These are phyloP conservation scores for Flagelloscypha sp. DNA, from an alignment of 768 basidiomycete genomes.

Conservation along the genomic window DNA sequence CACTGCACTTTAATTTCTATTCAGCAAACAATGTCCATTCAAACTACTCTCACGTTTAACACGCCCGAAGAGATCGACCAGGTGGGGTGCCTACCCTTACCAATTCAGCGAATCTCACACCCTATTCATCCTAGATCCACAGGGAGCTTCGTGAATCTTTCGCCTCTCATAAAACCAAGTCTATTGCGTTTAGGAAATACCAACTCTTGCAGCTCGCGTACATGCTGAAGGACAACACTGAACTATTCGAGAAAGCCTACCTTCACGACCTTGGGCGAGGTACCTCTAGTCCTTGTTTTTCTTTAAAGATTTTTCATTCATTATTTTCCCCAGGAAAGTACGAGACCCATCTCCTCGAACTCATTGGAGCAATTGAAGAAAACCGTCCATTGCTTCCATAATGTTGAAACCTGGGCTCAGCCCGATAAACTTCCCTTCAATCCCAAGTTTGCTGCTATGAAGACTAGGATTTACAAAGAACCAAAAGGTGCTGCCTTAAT, in stretches of 20 bases:
- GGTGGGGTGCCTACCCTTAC: neutral
- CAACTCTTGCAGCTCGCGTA: constrained; percentile 73
- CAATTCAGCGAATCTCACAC: neutral
- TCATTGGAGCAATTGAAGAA: constrained; percentile 44
- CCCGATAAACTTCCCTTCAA: constrained; percentile 49
- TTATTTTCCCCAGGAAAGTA: constrained; percentile 29
- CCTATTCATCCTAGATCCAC: constrained; percentile 43
- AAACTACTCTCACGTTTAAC: neutral
- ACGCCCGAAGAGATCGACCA: neutral
- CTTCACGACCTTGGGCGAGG: constrained; percentile 55
- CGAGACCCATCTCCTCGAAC: too few relatives aligned
- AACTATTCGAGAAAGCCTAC: constrained; percentile 52
- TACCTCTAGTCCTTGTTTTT: too few relatives aligned
- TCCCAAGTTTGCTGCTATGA: constrained; percentile 49
- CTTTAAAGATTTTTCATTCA: neutral
- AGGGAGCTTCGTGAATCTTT: constrained; percentile 50
- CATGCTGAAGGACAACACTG: constrained; percentile 63
- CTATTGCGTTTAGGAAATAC: constrained; percentile 62
- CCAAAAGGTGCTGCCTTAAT: constrained; percentile 69
- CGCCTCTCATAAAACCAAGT: constrained; percentile 52
- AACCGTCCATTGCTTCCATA: constrained; percentile 40
- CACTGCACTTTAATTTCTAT: too few relatives aligned
- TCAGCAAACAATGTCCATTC: too few relatives aligned
- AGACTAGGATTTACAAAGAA: constrained; percentile 61
- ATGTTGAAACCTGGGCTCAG: constrained; percentile 70